Evolutionary conservation across 345 rosid genomes (phyloP).

Genomic region (Camelina neglecta): DNA sequence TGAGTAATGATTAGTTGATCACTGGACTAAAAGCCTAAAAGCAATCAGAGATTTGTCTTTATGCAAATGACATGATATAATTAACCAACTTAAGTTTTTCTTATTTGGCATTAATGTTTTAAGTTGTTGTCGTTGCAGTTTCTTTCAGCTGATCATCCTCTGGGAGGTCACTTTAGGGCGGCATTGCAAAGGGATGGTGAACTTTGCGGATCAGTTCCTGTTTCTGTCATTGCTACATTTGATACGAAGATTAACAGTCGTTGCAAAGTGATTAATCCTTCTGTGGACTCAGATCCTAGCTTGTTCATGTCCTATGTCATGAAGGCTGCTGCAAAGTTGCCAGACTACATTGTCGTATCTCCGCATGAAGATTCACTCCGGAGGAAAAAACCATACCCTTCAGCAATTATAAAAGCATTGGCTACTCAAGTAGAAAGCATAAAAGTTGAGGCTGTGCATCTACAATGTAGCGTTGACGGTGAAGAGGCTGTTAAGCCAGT

Average conservation of each 20-base stretch:
- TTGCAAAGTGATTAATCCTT: conserved; percentile 66
- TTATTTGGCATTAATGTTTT: not conserved
- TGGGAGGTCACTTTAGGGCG: conserved; percentile 74
- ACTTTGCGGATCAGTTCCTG: conserved; percentile 60
- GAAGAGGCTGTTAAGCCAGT: conserved; percentile 53
- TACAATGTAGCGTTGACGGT: conserved; percentile 51
- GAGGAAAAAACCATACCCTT: conserved; percentile 60
- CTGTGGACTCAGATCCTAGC: conserved; percentile 57
- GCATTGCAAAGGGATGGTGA: conserved; percentile 59
- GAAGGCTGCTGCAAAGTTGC: conserved; percentile 64
- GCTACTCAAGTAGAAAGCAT: conserved; percentile 41
- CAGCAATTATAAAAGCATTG: conserved; percentile 47
- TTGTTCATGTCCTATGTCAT: conserved; percentile 58
- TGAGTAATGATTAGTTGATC: not conserved
- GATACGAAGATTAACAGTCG: conserved; percentile 62
- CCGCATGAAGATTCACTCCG: conserved; percentile 53
- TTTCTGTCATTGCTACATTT: conserved; percentile 62
- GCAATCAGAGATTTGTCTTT: not conserved
- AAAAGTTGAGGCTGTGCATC: conserved; percentile 51
- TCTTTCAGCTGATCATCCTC: conserved; percentile 66
- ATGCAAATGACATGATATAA: not conserved
- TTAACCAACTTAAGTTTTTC: not conserved
- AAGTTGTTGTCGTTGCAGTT: conserved; percentile 52
- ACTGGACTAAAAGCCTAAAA: not conserved
- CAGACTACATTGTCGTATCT: conserved; percentile 48